Conservation (phyloP, 768 basidiomycete species). For the Mycena kentingensis region DNA sequence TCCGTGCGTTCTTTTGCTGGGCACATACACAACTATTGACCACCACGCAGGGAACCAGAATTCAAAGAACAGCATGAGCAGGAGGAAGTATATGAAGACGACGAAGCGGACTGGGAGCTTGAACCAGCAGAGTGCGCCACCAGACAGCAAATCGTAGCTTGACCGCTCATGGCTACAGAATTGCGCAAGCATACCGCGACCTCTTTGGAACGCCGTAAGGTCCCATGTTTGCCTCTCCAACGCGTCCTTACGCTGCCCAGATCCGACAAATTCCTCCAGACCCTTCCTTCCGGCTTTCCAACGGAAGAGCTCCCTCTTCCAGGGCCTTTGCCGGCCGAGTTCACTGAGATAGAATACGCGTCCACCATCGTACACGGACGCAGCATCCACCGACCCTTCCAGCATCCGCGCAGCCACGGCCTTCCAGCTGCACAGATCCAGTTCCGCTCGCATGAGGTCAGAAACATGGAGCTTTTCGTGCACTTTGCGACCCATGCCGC, state of each 20-base stretch:
- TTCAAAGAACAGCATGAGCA: too few relatives aligned
- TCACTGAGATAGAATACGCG: slow-evolving; percentile 50
- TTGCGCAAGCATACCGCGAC: too few relatives aligned
- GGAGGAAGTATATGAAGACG: too few relatives aligned
- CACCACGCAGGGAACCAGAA: too few relatives aligned
- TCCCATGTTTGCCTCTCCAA: too few relatives aligned
- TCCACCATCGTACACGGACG: slow-evolving; percentile 66
- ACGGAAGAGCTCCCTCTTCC: slow-evolving; percentile 19
- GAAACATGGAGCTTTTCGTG: slow-evolving; percentile 73
- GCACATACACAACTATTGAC: too few relatives aligned
- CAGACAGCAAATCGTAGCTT: too few relatives aligned
- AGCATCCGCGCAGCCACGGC: slow-evolving; percentile 62
- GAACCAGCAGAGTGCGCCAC: too few relatives aligned
- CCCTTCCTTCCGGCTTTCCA: slow-evolving; percentile 20
- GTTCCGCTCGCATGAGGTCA: slow-evolving; percentile 73
- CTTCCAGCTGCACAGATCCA: slow-evolving; percentile 83
- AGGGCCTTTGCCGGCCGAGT: slow-evolving; percentile 27
- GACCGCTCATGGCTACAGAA: too few relatives aligned
- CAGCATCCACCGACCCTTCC: slow-evolving; percentile 51
- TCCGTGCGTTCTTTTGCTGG: too few relatives aligned
- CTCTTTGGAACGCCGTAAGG: slow-evolving; percentile 17
- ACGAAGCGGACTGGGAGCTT: too few relatives aligned
- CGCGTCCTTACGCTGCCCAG: not conserved
- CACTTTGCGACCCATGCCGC: slow-evolving; percentile 87
- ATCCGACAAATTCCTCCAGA: slow-evolving; percentile 11